phyloP scores from a whole-genome alignment of 2,329 filamentous ascomycete species.

The Diaporthe sp. region DNA sequence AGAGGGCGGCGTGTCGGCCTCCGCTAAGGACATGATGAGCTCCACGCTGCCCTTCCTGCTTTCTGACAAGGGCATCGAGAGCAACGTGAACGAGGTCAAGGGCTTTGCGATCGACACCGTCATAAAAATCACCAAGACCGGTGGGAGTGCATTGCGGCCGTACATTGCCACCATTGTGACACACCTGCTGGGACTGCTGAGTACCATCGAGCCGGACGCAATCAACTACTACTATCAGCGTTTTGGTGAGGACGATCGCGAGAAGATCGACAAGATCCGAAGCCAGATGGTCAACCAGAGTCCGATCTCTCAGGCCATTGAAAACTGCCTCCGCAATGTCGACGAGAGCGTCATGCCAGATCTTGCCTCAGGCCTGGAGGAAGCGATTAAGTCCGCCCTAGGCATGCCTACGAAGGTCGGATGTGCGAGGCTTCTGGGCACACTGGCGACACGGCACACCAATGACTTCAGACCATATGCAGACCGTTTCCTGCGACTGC shows the following conservation, averaged over 20 bases:
- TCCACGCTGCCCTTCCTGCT: constrained; percentile 92
- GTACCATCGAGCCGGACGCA: constrained; percentile 88
- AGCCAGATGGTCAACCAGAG: constrained; percentile 86
- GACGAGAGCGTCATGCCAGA: constrained; percentile 83
- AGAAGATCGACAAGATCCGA: constrained; percentile 90
- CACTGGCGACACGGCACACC: constrained; percentile 84
- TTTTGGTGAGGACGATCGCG: constrained; percentile 86
- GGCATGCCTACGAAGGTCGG: constrained; percentile 96
- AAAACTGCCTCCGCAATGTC: constrained; percentile 87
- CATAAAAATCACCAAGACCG: constrained; percentile 90
- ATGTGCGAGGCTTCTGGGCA: constrained; percentile 86
- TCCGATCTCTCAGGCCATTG: constrained; percentile 92
- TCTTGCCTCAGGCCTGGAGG: constrained; percentile 80
- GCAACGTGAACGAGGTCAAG: constrained; percentile 88
- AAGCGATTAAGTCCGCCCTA: constrained; percentile 86
- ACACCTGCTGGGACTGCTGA: constrained; percentile 84
- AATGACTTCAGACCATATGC: constrained; percentile 82
- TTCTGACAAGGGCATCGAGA: constrained; percentile 90
- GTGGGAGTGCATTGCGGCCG: constrained; percentile 81
- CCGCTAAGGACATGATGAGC: constrained; percentile 83
- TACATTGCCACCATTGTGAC: constrained; percentile 88
- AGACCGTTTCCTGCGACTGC: constrained; percentile 80
- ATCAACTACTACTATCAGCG: constrained; percentile 96
- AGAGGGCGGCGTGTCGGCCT: constrained; percentile 78
- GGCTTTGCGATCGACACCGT: constrained; percentile 86